Evolutionary conservation across 192 early-diverging fungal species (phyloP), one percentile per base, ranked within the genome.

Genomic region (Umbelopsis isabellina): DNA sequence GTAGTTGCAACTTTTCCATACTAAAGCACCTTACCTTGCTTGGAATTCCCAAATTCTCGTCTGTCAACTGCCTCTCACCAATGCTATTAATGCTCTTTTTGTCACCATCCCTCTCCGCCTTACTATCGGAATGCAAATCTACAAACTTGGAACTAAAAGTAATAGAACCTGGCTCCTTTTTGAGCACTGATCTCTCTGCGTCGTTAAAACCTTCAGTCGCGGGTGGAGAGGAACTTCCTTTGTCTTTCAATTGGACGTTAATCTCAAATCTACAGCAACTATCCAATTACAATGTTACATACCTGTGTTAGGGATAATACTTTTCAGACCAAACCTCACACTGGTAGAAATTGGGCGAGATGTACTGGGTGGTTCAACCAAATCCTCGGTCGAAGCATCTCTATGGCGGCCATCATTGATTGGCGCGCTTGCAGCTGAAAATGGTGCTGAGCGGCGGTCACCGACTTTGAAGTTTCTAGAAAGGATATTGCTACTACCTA

Each of bases 21-120:
- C 11, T 1, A 33, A 12, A n/a, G 4, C 51, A 20, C 25, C 49
- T 67, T 72, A 69, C 71, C 48, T 72, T 77, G 30, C 66, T 71
- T 12, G 71, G 67, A 5, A 61, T 4, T 1, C 46, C 35, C 12
- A 77, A 22, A 21, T 70, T 67, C n/a, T 73, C 72, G 3, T 58
- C 65, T 6, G 41, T 46, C 5, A 46, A 22, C 4, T 50, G 23
- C n/a, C 70, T 37, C 1, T 76, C 76, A 9, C 65, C 64, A 8
- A 73, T 58, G 35, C 74, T 79, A 15, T 41, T 51, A n/a, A 37
- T 65, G 25, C 78, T 79, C 8, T 46, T 71, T 7, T 51, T 48
- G 69, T 79, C 78, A 71, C 69, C 67, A 30, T 69, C 67, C 30
- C 41, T 49, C 0, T 49, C 67, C 35, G 48, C 33, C 23, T 52